A percentile compares a stretch with the other conserved stretches of the same genome.
Conservation (phyloP, 495 filamentous ascomycete species). For the Gamarada debralockiae region DNA sequence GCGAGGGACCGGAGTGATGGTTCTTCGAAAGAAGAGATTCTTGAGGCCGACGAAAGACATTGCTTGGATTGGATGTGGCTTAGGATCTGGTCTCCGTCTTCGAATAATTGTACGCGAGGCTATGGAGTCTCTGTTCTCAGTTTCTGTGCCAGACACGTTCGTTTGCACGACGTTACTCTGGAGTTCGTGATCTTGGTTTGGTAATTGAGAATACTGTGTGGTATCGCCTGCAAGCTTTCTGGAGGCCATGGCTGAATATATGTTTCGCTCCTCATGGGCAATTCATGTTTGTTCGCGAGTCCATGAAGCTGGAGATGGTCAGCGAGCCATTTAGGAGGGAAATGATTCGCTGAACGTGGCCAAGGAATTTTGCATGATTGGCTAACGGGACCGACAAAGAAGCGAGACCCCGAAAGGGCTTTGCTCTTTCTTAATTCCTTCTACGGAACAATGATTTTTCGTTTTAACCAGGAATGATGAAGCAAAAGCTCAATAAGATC, state of each 20-base stretch:
- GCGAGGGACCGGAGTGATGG: conserved; percentile 9
- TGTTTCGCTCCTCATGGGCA: neutral
- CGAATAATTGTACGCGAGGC: conserved; percentile 2
- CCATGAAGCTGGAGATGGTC: neutral
- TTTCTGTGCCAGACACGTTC: neutral
- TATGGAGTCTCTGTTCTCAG: neutral
- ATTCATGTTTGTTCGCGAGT: neutral
- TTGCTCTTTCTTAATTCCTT: too few species aligned
- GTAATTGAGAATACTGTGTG: conserved; percentile 4
- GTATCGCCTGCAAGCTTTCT: conserved; percentile 1
- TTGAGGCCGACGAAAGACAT: conserved; percentile 25
- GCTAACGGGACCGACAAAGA: neutral
- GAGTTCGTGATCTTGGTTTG: neutral
- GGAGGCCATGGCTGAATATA: conserved; percentile 10
- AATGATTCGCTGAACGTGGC: neutral
- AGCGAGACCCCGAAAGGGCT: too few species aligned
- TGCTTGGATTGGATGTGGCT: conserved; percentile 9
- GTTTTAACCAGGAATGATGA: too few species aligned
- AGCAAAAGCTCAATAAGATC: too few species aligned
- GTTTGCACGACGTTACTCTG: neutral
- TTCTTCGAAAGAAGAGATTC: conserved; percentile 22
- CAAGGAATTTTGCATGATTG: neutral
- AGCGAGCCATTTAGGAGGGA: neutral
- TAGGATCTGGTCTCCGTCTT: neutral
- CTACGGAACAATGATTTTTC: too few species aligned